These are phyloP conservation scores for Saccharum hybrid DNA, from an alignment of 202 grass and related monocot genomes.

Conservation along the genomic window DNA sequence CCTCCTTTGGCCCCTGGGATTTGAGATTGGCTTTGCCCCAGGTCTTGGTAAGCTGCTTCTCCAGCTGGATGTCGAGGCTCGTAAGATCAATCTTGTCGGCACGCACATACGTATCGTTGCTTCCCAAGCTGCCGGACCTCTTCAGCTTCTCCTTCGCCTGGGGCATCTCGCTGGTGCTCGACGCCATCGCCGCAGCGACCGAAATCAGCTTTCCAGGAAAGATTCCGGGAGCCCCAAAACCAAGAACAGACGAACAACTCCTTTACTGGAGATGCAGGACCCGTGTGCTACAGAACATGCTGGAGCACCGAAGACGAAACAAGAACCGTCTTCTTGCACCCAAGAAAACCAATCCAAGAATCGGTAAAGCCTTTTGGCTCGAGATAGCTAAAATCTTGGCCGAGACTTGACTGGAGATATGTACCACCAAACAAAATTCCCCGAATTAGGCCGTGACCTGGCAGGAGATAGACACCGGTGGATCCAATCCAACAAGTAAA, in stretches of 20 bases:
- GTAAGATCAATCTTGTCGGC: conserved; percentile 89
- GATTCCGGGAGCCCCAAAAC: neutral
- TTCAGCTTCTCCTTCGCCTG: conserved; percentile 53
- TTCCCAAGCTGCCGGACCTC: conserved; percentile 67
- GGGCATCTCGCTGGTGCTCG: conserved; percentile 41
- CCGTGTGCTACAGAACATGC: conserved; percentile 1
- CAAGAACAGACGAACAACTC: neutral
- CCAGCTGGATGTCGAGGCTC: conserved; percentile 79
- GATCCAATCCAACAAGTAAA: conserved; percentile 25
- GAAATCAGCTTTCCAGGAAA: neutral
- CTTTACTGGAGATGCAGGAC: neutral
- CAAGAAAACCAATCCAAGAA: conserved; percentile 18
- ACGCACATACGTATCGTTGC: conserved; percentile 66
- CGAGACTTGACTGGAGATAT: neutral
- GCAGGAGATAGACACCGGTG: neutral
- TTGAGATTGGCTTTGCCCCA: conserved; percentile 65
- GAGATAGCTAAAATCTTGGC: conserved; percentile 11
- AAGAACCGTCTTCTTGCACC: neutral
- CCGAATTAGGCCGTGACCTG: conserved; percentile 12
- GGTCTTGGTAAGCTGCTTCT: conserved; percentile 72
- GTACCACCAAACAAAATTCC: neutral
- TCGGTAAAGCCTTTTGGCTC: neutral
- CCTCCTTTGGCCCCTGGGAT: conserved; percentile 65
- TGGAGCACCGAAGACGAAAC: neutral
- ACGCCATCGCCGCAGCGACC: conserved; percentile 44